Conservation (phyloP, 1,139 yeast species). For the Arxiozyma telluris region DNA sequence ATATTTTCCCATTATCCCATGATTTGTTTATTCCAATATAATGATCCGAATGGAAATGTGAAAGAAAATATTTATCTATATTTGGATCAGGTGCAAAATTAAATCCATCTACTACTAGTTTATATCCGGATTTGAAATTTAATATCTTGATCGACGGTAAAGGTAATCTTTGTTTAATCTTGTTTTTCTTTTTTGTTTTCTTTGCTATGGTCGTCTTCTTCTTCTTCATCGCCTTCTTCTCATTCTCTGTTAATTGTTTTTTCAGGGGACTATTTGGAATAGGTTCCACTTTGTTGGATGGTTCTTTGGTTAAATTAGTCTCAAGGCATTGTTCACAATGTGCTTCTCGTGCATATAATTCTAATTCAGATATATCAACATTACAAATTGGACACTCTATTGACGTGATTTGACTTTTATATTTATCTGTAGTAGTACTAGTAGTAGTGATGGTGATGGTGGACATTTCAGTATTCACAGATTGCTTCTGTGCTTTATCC, state of each 20-base stretch:
- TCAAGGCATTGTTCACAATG: slow-evolving; percentile 52
- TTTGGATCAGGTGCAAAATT: slow-evolving; percentile 41
- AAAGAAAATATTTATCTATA: slow-evolving; percentile 47
- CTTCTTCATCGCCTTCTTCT: neutral
- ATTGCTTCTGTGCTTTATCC: slow-evolving; percentile 2
- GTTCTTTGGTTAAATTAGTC: neutral
- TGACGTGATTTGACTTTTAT: neutral
- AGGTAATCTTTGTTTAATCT: slow-evolving; percentile 28
- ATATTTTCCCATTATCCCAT: slow-evolving; percentile 65
- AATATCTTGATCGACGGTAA: slow-evolving; percentile 51
- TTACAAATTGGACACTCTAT: slow-evolving; percentile 45
- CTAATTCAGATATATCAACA: slow-evolving; percentile 31
- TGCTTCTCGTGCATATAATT: slow-evolving; percentile 39
- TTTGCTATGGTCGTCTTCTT: neutral
- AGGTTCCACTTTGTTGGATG: neutral
- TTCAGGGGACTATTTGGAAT: neutral
- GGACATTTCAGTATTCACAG: slow-evolving; percentile 1
- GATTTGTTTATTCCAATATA: slow-evolving; percentile 74
- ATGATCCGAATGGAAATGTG: slow-evolving; percentile 92
- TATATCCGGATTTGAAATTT: slow-evolving; percentile 33
- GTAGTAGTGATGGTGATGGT: neutral
- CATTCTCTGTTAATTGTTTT: neutral
- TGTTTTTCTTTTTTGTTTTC: neutral
- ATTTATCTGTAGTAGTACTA: neutral
- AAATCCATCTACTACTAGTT: slow-evolving; percentile 63